Conservation (phyloP, 2,329 filamentous ascomycete species). For the Nannizziopsis barbatae region DNA sequence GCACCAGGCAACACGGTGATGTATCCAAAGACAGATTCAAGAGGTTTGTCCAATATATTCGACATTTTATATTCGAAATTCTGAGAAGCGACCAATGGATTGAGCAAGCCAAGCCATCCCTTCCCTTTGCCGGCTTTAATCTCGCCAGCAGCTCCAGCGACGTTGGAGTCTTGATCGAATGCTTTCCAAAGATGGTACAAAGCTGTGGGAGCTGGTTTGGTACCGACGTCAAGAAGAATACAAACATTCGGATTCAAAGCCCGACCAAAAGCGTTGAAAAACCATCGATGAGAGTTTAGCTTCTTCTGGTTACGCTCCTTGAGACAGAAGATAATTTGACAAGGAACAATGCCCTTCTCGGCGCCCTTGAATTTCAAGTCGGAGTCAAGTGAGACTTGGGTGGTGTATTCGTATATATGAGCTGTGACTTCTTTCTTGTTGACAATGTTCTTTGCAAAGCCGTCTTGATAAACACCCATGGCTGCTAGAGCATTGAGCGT, state of each 20-base stretch:
- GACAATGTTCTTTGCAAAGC: constrained; percentile 96
- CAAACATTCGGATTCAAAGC: constrained; percentile 92
- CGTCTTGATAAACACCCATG: constrained; percentile 95
- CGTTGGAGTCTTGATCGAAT: constrained; percentile 94
- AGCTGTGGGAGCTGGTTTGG: constrained; percentile 74
- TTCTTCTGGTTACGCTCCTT: constrained; percentile 98
- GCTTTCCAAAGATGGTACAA: constrained; percentile 99
- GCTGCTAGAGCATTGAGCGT: constrained; percentile 90
- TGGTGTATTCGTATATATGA: constrained; percentile 98
- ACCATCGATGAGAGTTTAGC: constrained; percentile 97
- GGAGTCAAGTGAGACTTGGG: constrained; percentile 87
- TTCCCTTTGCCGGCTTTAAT: constrained; percentile 96
- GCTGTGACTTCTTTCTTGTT: constrained; percentile 92
- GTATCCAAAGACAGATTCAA: constrained; percentile 95
- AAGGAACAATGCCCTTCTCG: constrained; percentile 96
- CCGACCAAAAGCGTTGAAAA: constrained; percentile 94
- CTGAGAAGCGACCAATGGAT: constrained; percentile 89
- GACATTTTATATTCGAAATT: constrained; percentile 99
- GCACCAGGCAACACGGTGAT: constrained; percentile 95
- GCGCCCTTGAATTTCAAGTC: constrained; percentile 98
- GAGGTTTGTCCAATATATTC: constrained; percentile 93
- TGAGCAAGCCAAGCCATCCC: constrained; percentile 69
- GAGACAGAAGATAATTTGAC: constrained; percentile 95
- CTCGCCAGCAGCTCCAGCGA: constrained; percentile 91
- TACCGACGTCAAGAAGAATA: constrained; percentile 92